Evolutionary conservation across 495 filamentous ascomycete genomes (phyloP), one percentile per base, ranked within the genome.

Genomic region (Trichoderma orchidacearum): DNA sequence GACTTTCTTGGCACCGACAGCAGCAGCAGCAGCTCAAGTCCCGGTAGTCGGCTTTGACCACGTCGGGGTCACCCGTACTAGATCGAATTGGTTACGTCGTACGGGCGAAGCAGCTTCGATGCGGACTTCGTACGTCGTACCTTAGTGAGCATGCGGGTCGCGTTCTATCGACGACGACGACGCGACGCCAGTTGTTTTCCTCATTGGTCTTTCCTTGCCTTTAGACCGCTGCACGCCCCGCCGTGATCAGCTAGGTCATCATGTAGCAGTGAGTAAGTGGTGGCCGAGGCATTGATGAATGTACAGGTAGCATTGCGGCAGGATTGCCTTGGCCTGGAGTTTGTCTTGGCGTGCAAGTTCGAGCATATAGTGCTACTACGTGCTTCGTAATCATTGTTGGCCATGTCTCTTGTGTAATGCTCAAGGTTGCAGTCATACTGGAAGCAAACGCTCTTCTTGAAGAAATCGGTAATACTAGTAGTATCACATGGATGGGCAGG

Each of bases 1-100:
- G 6, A 52, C 1, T 66, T 66, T 29, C 58, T 66, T 27, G 63
- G 59, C 25, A 48, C 41, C 41, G 27, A 17, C 21, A 27, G 36
- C 36, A 45, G 36, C 15, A 45, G n/a, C 32, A 35, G 32, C 17
- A 21, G 41, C 41, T 48, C 41, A 9, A 48, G 0, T 48, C 41
- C 21, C 41, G 41, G 21, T 23, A 48, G 41, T 27, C 41, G 41
- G 41, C 41, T 48, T 23, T 48, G 41, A 48, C 9, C 21, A 23
- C 41, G 11, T 23, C 21, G n/a, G 8, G 32, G 32, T 13, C 32
- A 11, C 32, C 32, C 3, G 9, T 48, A 27, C 41, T 48, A 48
- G 41, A n/a, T n/a, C n/a, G n/a, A n/a, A n/a, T n/a, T n/a, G n/a
- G n/a, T n/a, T n/a, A n/a, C n/a, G n/a, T n/a, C n/a, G n/a, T n/a